Conservation (phyloP, 106 monocot genomes). For the Platanthera zijinensis region DNA sequence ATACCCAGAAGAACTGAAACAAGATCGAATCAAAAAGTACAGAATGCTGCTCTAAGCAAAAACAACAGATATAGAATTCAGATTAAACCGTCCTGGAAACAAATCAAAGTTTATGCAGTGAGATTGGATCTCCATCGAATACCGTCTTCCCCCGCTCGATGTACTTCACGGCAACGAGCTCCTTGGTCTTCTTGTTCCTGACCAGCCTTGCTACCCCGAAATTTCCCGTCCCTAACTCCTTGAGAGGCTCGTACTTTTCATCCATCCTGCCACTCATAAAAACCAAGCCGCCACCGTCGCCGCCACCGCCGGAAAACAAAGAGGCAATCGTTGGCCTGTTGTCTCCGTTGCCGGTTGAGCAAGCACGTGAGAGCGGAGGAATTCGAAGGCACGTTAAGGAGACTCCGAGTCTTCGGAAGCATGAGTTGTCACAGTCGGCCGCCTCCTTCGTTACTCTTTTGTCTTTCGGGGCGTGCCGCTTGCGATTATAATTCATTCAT, state of each 20-base stretch:
- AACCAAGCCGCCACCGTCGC: background rate
- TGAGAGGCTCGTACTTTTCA: slow-evolving; percentile 32
- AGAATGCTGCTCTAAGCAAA: background rate
- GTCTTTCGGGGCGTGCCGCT: too few species aligned
- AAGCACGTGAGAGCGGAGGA: background rate
- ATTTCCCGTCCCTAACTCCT: slow-evolving; percentile 33
- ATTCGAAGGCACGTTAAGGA: background rate
- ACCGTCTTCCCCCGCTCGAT: slow-evolving; percentile 47
- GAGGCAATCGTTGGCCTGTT: background rate
- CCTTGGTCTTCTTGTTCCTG: slow-evolving; percentile 28
- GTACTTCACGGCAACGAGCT: slow-evolving; percentile 35
- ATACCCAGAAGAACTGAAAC: background rate
- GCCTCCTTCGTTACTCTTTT: background rate
- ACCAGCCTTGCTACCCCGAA: slow-evolving; percentile 42
- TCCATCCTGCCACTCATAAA: slow-evolving; percentile 7
- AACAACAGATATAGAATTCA: background rate
- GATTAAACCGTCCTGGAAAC: background rate
- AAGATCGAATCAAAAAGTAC: background rate
- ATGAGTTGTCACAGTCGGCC: background rate
- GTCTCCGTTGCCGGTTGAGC: background rate
- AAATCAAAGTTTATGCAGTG: background rate
- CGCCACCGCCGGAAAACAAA: background rate
- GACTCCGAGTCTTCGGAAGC: background rate
- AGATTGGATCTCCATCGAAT: background rate
- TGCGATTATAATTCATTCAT: too few species aligned